Conservation (phyloP, 2,329 filamentous ascomycete species). For the Fusarium sp. region DNA sequence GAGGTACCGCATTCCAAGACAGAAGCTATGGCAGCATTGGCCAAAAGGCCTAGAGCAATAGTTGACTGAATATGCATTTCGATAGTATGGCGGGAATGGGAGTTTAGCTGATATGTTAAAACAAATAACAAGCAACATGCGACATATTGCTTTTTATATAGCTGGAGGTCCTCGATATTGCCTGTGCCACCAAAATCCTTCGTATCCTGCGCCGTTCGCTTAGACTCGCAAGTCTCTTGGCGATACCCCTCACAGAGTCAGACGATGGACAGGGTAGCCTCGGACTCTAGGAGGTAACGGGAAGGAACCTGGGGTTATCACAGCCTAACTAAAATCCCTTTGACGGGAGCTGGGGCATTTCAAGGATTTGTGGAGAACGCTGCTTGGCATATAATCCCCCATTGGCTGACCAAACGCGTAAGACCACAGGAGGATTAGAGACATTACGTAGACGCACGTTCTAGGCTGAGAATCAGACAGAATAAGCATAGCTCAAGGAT, state of each 20-base stretch:
- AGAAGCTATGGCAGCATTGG: not conserved
- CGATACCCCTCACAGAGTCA: not conserved
- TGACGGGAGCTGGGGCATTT: not conserved
- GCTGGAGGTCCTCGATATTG: not conserved
- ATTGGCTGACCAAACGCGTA: not conserved
- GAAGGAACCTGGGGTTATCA: not conserved
- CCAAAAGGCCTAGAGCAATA: slow-evolving; percentile 5
- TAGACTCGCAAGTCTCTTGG: not conserved
- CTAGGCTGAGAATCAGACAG: not conserved
- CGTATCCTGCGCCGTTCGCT: not conserved
- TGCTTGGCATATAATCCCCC: too few species aligned
- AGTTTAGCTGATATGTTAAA: rapidly evolving
- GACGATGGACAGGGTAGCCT: not conserved
- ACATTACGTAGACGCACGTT: not conserved
- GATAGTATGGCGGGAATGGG: not conserved
- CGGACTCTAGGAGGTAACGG: not conserved
- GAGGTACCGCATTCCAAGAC: not conserved
- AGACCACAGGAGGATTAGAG: not conserved
- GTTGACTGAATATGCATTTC: slow-evolving; percentile 8
- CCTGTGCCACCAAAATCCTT: not conserved
- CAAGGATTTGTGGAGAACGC: not conserved
- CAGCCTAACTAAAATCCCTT: too few species aligned
- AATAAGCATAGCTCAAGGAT: not conserved
- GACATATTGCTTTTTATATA: not conserved
- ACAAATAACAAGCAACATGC: rapidly evolving